Conservation (phyloP, 768 basidiomycete genomes). For the Termitomyces sp. region DNA sequence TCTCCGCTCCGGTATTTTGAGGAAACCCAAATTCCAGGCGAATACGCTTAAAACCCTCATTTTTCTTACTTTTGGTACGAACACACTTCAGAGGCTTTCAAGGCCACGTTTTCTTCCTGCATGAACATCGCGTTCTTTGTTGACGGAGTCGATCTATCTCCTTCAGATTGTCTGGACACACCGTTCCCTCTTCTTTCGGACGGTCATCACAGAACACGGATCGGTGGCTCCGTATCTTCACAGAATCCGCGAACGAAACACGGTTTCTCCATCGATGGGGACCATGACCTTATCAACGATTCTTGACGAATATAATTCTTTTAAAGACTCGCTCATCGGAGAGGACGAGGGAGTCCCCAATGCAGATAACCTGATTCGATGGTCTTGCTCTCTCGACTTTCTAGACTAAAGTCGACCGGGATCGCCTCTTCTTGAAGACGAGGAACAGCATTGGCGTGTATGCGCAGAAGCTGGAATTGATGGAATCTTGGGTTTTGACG, state of each 20-base stretch:
- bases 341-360: neutral
- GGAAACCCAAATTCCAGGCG: constrained; percentile 31
- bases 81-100: constrained; percentile 10
- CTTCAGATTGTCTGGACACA: constrained; percentile 11
- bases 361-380: neutral
- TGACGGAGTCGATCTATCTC: constrained; percentile 25
- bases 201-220: constrained; percentile 8
- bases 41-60: constrained; percentile 21
- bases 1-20: constrained; percentile 26
- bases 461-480: constrained; percentile 11
- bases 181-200: neutral
- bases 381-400: constrained; percentile 6
- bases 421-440: constrained; percentile 17
- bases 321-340: constrained; percentile 15
- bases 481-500: constrained; percentile 16
- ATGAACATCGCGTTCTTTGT: constrained; percentile 20
- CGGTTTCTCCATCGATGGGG: constrained; percentile 24
- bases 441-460: constrained; percentile 7
- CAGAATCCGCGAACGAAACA: constrained; percentile 21
- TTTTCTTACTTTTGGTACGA: constrained; percentile 11
- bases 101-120: constrained; percentile 26
- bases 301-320: constrained; percentile 35
- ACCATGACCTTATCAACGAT: constrained; percentile 30
- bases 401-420: constrained; percentile 8
- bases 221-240: constrained; percentile 11